Conservation (phyloP, 2,329 filamentous ascomycete genomes). For the Aureobasidium leucospermi region DNA sequence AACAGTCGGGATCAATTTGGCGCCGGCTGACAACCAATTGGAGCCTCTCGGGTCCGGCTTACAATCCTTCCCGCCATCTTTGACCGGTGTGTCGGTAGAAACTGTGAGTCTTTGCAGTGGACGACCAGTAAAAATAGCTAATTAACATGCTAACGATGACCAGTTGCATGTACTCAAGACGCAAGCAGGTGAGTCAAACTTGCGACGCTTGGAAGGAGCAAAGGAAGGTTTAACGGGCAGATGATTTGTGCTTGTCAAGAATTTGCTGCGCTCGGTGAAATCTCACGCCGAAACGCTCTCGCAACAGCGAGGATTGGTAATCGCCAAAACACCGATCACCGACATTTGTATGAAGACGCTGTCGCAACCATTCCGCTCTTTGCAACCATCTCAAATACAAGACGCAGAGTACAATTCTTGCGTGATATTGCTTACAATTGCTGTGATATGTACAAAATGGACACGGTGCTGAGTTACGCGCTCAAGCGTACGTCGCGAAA, state of each 20-base stretch:
- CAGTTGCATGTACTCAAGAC: background rate
- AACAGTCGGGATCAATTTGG: background rate
- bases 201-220: too few species aligned
- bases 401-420: too few species aligned
- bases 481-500: constrained; percentile 18
- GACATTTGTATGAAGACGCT: too few species aligned
- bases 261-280: background rate
- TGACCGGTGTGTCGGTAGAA: too few species aligned
- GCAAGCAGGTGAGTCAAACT: too few species aligned
- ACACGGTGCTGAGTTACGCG: too few species aligned
- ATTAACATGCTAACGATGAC: background rate
- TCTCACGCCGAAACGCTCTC: background rate
- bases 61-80: background rate
- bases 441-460: too few species aligned
- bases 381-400: background rate
- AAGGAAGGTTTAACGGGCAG: background rate
- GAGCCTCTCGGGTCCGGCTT: background rate
- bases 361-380: background rate
- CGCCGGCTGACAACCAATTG: background rate
- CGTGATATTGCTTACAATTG: too few species aligned
- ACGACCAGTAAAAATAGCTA: background rate
- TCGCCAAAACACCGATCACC: background rate
- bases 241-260: background rate
- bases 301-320: background rate
- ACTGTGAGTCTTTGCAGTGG: too few species aligned